Conservation (phyloP, 345 rosid species). For the Gossypium arboreum region DNA sequence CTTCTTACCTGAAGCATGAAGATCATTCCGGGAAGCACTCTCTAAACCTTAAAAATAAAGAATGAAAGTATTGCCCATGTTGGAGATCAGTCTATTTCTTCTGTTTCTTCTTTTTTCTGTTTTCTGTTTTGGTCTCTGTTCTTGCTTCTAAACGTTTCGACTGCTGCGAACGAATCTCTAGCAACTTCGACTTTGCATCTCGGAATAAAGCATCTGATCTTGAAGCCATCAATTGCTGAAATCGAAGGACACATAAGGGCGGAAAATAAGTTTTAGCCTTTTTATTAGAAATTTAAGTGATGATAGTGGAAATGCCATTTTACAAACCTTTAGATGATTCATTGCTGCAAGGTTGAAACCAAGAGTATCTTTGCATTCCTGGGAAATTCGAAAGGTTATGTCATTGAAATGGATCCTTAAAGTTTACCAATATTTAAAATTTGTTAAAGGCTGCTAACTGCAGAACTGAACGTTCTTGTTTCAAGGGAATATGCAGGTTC, state of each 20-base stretch:
- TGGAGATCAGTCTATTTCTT: constrained; percentile 36
- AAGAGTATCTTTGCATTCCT: constrained; percentile 84
- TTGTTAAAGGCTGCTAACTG: neutral
- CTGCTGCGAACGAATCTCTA: constrained; percentile 53
- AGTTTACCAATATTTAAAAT: neutral
- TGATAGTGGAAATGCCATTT: neutral
- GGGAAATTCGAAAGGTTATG: constrained; percentile 10
- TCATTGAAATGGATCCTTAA: neutral
- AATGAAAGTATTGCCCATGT: neutral
- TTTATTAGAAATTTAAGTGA: neutral
- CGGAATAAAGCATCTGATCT: constrained; percentile 82
- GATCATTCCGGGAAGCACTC: neutral
- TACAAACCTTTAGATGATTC: constrained; percentile 85
- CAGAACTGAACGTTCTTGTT: neutral
- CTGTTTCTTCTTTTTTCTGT: constrained; percentile 57
- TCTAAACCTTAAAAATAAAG: neutral
- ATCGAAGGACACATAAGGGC: neutral
- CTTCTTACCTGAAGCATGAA: neutral
- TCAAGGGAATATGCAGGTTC: neutral
- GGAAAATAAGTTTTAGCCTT: neutral
- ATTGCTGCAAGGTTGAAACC: constrained; percentile 93
- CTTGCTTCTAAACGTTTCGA: constrained; percentile 50
- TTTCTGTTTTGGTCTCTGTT: constrained; percentile 48
- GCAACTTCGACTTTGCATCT: constrained; percentile 69
- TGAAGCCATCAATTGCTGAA: constrained; percentile 84